Percentiles rank a stretch among this genome's conserved stretches.
phyloP scores from a whole-genome alignment of 2,329 filamentous ascomycete genomes.

The Ascochyta viciae-villosae region DNA sequence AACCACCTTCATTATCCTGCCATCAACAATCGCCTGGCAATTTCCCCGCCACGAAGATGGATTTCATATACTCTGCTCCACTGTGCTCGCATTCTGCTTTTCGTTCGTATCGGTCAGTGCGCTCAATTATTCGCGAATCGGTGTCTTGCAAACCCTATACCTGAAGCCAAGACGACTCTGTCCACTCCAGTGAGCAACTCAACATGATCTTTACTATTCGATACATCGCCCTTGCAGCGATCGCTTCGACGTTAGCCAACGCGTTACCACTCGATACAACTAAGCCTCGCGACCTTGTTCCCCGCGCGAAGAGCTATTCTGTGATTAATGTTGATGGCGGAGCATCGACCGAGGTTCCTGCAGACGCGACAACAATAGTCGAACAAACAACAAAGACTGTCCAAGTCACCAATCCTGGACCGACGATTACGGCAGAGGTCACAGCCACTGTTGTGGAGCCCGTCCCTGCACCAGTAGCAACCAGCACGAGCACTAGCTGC shows the following conservation, averaged over 20 bases:
- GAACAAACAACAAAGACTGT: conserved; percentile 36
- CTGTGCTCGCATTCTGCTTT: conserved; percentile 6
- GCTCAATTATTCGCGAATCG: background rate
- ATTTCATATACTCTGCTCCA: conserved; percentile 12
- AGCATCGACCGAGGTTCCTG: conserved; percentile 29
- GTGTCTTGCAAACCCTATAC: background rate
- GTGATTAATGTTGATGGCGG: conserved; percentile 52
- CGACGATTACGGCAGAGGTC: conserved; percentile 35
- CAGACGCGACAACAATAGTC: conserved; percentile 31
- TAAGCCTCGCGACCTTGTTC: conserved; percentile 23
- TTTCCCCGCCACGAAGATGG: conserved; percentile 16
- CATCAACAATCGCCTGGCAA: conserved; percentile 4
- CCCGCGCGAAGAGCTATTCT: conserved; percentile 44
- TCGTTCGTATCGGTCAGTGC: conserved; percentile 1
- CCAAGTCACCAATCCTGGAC: conserved; percentile 29
- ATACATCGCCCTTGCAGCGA: conserved; percentile 27
- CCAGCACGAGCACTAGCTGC: conserved; percentile 18
- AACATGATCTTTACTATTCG: conserved; percentile 39
- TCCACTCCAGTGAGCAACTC: conserved; percentile 16
- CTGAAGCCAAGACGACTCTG: background rate
- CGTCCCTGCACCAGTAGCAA: conserved; percentile 17
- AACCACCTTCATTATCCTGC: conserved; percentile 14
- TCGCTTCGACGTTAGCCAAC: conserved; percentile 31
- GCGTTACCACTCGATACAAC: conserved; percentile 37
- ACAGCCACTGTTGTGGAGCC: conserved; percentile 28